Evolutionary conservation across 345 rosid species (phyloP).

Genomic region (Arabidopsis suecica): DNA sequence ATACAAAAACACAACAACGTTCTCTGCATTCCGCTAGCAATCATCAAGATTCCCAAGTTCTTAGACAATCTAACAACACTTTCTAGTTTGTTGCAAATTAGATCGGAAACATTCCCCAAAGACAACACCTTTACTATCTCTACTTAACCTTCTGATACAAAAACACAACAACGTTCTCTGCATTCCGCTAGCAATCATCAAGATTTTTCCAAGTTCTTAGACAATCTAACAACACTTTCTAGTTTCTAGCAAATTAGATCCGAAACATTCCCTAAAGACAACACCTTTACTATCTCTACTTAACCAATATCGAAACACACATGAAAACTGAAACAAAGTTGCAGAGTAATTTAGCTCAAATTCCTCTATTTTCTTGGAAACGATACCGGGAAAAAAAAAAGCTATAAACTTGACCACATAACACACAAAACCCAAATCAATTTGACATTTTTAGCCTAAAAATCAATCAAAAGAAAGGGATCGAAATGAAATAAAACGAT

Average conservation of each 20-base stretch:
- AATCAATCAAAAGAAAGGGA: slow-evolving; percentile 23
- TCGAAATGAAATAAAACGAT: neutral
- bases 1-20: too few species aligned
- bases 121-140: neutral
- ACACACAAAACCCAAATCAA: slow-evolving; percentile 5
- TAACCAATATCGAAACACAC: neutral
- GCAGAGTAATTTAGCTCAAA: neutral
- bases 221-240: too few species aligned
- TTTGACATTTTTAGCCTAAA: neutral
- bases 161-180: too few species aligned
- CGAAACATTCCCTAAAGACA: neutral
- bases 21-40: too few species aligned
- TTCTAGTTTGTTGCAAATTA: neutral
- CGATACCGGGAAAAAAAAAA: too few species aligned
- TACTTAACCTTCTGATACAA: too few species aligned
- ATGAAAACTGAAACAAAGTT: neutral
- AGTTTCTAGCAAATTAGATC: neutral
- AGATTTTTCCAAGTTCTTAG: slow-evolving; percentile 57
- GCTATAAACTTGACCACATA: neutral
- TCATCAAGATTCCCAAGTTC: slow-evolving; percentile 52
- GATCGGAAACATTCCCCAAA: neutral
- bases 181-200: too few species aligned
- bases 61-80: neutral
- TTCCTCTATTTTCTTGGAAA: neutral
- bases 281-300: neutral